Evolutionary conservation across 306 rosid species (phyloP).

Genomic region (Gynostemma pentaphyllum): DNA sequence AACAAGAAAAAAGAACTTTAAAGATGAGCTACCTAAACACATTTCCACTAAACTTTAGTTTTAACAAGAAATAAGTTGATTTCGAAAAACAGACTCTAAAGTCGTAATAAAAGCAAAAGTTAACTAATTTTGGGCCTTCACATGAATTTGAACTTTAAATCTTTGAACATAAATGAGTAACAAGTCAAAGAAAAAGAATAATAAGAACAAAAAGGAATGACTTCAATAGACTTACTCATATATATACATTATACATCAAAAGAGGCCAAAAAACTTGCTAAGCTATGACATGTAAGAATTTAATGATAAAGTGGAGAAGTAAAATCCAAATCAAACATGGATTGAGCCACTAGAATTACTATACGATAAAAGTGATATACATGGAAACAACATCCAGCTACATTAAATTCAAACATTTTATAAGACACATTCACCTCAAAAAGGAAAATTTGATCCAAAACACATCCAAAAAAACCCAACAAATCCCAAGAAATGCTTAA

Average conservation of each 20-base stretch:
- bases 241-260: background rate
- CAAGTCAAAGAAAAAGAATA: background rate
- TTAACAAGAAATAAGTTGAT: too few relatives aligned
- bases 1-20: too few relatives aligned
- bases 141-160: too few relatives aligned
- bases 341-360: background rate
- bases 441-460: too few relatives aligned
- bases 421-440: too few relatives aligned
- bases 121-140: background rate
- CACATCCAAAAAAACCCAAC: too few relatives aligned
- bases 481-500: background rate
- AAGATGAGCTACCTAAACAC: too few relatives aligned
- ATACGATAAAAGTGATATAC: background rate
- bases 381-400: background rate
- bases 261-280: background rate
- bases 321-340: background rate
- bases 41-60: too few relatives aligned
- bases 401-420: background rate
- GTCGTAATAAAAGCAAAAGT: background rate
- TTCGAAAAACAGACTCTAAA: background rate
- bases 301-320: background rate
- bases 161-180: background rate
- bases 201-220: background rate
- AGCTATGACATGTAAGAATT: background rate
- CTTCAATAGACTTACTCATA: background rate